Base-by-base conservation (phyloP, 176 grass and related monocot species). In the Eragrostis nindensis region DNA sequence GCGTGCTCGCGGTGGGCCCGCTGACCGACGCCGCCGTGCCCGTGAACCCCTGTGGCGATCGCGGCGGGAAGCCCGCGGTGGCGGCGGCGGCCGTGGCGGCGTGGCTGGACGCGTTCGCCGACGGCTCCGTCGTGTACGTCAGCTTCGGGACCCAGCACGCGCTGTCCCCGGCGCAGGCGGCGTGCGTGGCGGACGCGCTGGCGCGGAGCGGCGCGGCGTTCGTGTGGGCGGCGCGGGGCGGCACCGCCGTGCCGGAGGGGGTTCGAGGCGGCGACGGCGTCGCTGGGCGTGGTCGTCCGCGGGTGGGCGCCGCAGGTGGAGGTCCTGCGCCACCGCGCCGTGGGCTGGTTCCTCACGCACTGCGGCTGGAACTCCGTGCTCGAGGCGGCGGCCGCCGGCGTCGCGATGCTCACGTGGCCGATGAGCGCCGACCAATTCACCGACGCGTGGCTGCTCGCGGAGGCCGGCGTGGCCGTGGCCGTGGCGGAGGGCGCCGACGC, bases 361-460 rank as follows among this genome's bases (percentile, higher is more conserved):
- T 91, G 89, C 81, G 85, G 89, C 9, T 85, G 85, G 89, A 91
- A 91, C 75, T 91, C 85, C 49, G 77, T 69, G 70, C 77, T 85
- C 26, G 85, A 87, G 81, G 85, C 85, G 0, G 73, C 62, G 5
- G 73, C 78, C 2, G 82, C 85, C 1, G 87, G 91, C 19, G 91
- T 93, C 55, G 78, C 85, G 15, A 59, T 90, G 68, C 74, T 93
- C 22, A 71, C 85, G 25, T 93, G 91, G 91, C 91, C 91, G 15
- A 85, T 90, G 85, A 45, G 59, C 4, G 87, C 87, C 50, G 91
- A 90, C 74, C 91, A 93, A 81, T 90, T 85, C 87, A 73, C 41
- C 15, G 79, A 83, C 85, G 85, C 91, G 11, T 62, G 61, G 68
- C 56, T 76, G 41, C 46, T 93, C 41, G 78, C 52, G 62, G 85